Base-by-base conservation (phyloP, 768 basidiomycete species). In the Amanita pseudoporphyria region DNA sequence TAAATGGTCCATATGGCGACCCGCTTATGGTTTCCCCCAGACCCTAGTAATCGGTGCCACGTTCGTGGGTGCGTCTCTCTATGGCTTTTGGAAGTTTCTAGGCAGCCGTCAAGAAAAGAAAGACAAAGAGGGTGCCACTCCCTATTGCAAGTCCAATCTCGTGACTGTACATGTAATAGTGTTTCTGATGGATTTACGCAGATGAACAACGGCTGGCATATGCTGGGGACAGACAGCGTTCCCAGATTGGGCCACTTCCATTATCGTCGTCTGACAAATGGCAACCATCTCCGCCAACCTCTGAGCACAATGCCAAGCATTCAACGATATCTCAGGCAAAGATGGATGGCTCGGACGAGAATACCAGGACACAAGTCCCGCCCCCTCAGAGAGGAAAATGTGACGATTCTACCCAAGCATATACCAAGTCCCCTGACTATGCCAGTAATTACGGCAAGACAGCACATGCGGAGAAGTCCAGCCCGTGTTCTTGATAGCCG, bases 381-480 rank as follows among this genome's bases (percentile, higher is more conserved):
- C 51, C 63, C 10, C 67, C 67, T 0, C 68, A 68, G 51, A 60
- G 65, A 30, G 48, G 51, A 22, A 57, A 54, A 33, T 47, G 32
- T n/a, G 56, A 60, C 22, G 61, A 57, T 5, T 56, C 58, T 33
- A 59, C 57, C 1, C 53, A 53, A 24, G 60, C 58, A 3, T 66
- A 67, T 36, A 65, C 67, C 4, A 65, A 70, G 45, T 64, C 65
- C 16, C 62, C 65, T 3, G 62, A 64, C 43, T 67, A 64, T 54
- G 64, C 49, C 38, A 58, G 62, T 24, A 65, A 63, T 30, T 67
- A 67, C 41, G 62, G 60, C 39, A 45, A 56, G 40, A 37, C 14
- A 9, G 6, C 14, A 28, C 45, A 16, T 3, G 28, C 3, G 6
- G 14, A 45, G 32, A 45, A 26, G 7, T 3, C 42, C 9, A 44